Evolutionary conservation across 192 early-diverging fungal genomes (phyloP).

Genomic region (Podila clonocystis): DNA sequence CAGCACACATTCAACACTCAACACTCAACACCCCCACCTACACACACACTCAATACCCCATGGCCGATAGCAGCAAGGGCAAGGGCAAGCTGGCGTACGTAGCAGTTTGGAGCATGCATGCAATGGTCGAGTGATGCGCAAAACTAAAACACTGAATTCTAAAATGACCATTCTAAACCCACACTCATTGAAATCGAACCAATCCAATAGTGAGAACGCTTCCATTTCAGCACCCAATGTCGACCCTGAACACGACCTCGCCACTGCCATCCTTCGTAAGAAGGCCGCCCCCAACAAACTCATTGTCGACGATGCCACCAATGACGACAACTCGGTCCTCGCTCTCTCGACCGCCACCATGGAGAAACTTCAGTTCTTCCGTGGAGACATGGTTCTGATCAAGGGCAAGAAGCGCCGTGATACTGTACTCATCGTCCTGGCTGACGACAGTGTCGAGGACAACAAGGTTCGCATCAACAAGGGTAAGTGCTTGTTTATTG

Average conservation of each 20-base stretch:
- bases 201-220: constrained; percentile 61
- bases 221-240: constrained; percentile 54
- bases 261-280: constrained; percentile 95
- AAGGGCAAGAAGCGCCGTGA: constrained; percentile 99
- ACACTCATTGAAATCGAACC: too few relatives aligned
- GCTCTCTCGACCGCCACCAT: constrained; percentile 91
- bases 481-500: constrained; percentile 48
- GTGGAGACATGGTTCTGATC: constrained; percentile 95
- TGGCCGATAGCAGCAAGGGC: constrained; percentile 38
- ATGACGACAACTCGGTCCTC: constrained; percentile 97
- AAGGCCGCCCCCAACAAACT: constrained; percentile 99
- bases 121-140: not conserved
- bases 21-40: not conserved
- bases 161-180: not conserved
- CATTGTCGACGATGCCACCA: constrained; percentile 96
- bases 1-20: not conserved
- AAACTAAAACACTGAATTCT: not conserved
- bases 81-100: constrained; percentile 50
- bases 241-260: constrained; percentile 82
- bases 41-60: constrained; percentile 4
- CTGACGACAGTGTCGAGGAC: constrained; percentile 91
- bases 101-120: not conserved
- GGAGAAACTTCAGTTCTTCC: constrained; percentile 91
- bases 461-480: constrained; percentile 96
- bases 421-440: constrained; percentile 94